These are phyloP conservation scores for Cutaneotrichosporon daszewskae DNA, from an alignment of 1,284 basidiomycete genomes.

Conservation along the genomic window DNA sequence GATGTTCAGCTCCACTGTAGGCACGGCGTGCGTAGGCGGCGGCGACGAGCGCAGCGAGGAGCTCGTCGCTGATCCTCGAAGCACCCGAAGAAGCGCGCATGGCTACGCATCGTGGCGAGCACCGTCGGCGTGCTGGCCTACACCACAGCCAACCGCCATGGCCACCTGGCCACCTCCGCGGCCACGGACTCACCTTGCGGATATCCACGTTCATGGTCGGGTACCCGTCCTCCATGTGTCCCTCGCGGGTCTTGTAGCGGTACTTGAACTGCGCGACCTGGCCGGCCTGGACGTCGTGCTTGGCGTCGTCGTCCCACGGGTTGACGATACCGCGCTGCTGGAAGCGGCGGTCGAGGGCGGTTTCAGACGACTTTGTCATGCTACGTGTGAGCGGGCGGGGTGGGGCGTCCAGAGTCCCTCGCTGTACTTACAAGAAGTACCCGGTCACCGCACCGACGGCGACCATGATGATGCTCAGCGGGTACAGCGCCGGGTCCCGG, in stretches of 20 bases:
- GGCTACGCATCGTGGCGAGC: too few species aligned
- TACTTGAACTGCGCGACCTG: constrained; percentile 47
- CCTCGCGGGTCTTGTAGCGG: constrained; percentile 45
- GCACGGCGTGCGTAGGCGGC: too few species aligned
- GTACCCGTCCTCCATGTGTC: constrained; percentile 42
- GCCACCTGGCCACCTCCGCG: not conserved
- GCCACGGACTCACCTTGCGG: constrained; percentile 27
- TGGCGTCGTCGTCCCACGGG: constrained; percentile 39
- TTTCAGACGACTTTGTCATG: constrained; percentile 36
- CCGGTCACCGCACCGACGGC: constrained; percentile 40
- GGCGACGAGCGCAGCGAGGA: too few species aligned
- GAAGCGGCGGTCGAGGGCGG: constrained; percentile 31
- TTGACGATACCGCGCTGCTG: constrained; percentile 33
- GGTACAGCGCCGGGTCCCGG: constrained; percentile 47
- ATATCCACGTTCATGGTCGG: constrained; percentile 38
- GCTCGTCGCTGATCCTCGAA: too few species aligned
- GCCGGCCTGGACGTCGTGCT: constrained; percentile 38
- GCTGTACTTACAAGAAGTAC: constrained; percentile 32
- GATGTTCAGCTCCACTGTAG: too few species aligned
- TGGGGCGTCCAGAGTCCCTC: not conserved
- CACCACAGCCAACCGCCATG: not conserved
- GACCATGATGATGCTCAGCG: constrained; percentile 40
- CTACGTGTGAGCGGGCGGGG: constrained; percentile 10
- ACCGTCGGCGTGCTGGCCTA: too few species aligned
- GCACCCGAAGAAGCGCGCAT: too few species aligned